Percentiles rank a stretch among this genome's conserved stretches.
These are phyloP conservation scores for Zea luxurians DNA, from an alignment of 176 grass and related monocot species.

Conservation along the genomic window DNA sequence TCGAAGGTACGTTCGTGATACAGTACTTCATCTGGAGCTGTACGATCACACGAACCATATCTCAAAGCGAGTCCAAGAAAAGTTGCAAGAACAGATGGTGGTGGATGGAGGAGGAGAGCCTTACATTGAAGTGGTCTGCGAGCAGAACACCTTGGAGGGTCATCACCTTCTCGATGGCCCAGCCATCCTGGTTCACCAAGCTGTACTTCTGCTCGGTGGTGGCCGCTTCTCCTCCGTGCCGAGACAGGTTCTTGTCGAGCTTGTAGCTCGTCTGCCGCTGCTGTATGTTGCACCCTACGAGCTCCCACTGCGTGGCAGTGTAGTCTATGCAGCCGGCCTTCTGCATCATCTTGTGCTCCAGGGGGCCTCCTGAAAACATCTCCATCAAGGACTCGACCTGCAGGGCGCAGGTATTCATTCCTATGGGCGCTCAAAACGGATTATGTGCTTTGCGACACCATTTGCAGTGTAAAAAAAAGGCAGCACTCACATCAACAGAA, in stretches of 20 bases:
- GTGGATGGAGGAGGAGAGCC: not conserved
- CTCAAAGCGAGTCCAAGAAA: not conserved
- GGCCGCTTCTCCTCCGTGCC: constrained; percentile 67
- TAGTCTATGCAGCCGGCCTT: constrained; percentile 85
- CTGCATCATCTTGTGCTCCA: constrained; percentile 85
- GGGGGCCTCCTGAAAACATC: constrained; percentile 72
- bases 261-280: constrained; percentile 75
- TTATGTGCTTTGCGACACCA: not conserved
- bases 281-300: constrained; percentile 59
- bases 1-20: constrained; percentile 51
- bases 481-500: constrained; percentile 66
- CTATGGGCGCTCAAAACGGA: not conserved
- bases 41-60: constrained; percentile 16
- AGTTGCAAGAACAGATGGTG: not conserved
- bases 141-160: constrained; percentile 65
- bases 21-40: constrained; percentile 85
- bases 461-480: constrained; percentile 2
- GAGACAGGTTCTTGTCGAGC: constrained; percentile 69
- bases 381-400: constrained; percentile 79
- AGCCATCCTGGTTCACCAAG: constrained; percentile 68
- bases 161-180: constrained; percentile 75
- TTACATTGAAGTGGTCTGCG: constrained; percentile 72
- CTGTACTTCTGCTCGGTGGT: constrained; percentile 76
- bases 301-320: constrained; percentile 71
- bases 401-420: not conserved